A percentile compares a stretch with the other conserved stretches of the same genome.
Conservation (phyloP, 2,329 filamentous ascomycete species). For the Colletotrichum musicola region DNA sequence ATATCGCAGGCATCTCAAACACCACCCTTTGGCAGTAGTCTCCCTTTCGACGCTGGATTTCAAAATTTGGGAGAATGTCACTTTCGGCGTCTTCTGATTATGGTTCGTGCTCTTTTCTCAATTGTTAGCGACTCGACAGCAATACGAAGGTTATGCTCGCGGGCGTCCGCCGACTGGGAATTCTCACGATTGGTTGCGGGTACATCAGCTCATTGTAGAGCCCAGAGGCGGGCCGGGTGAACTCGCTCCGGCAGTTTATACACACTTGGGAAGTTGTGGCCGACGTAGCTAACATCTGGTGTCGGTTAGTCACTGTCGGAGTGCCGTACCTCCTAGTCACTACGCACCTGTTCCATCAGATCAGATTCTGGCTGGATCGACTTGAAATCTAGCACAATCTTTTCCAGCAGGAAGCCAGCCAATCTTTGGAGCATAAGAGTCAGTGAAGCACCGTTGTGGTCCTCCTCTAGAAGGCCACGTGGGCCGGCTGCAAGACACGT, state of each 20-base stretch:
- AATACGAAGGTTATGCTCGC: background rate
- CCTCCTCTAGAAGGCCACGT: conserved; percentile 87
- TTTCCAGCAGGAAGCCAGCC: conserved; percentile 86
- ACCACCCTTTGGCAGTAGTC: conserved; percentile 92
- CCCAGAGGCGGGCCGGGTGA: conserved; percentile 80
- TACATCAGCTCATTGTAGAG: conserved; percentile 91
- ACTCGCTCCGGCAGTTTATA: conserved; percentile 89
- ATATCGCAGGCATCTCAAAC: conserved; percentile 89
- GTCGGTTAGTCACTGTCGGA: conserved; percentile 41
- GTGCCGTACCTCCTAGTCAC: background rate
- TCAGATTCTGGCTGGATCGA: conserved; percentile 72
- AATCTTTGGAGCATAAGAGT: conserved; percentile 88
- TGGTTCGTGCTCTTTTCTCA: conserved; percentile 60
- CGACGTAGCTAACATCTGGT: conserved; percentile 73
- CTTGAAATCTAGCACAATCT: conserved; percentile 82
- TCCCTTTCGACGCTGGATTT: conserved; percentile 93
- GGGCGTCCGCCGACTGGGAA: background rate
- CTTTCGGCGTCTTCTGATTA: conserved; percentile 64
- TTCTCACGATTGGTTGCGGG: conserved; percentile 48
- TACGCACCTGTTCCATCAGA: conserved; percentile 76
- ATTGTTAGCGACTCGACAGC: conserved; percentile 40
- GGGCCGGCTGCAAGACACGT: conserved; percentile 67
- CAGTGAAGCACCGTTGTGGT: conserved; percentile 77
- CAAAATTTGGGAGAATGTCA: conserved; percentile 89
- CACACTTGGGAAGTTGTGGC: conserved; percentile 84